Conservation (phyloP, 129 eudicot genomes). For the Flaveria ramosissima region DNA sequence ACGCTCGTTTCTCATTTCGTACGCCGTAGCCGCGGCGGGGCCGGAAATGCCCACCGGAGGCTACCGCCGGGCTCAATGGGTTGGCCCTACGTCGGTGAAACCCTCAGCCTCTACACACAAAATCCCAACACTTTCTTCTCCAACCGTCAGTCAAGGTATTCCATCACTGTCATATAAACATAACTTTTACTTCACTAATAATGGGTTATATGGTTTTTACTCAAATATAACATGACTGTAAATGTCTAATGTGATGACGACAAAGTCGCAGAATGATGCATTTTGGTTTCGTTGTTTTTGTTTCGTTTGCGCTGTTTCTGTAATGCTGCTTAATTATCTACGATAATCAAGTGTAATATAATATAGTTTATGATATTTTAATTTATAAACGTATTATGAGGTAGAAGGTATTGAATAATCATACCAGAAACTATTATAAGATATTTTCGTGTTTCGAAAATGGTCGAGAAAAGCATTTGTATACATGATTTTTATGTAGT, state of each 20-base stretch:
- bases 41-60: conserved; percentile 18
- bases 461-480: too few species aligned
- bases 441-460: too few species aligned
- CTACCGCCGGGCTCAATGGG: conserved; percentile 96
- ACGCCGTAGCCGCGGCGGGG: not conserved
- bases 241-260: not conserved
- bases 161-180: too few species aligned
- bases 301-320: too few species aligned
- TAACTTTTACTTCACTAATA: not conserved
- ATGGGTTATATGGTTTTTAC: not conserved
- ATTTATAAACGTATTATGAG: too few species aligned
- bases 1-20: conserved; percentile 13
- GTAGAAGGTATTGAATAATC: too few species aligned
- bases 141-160: conserved; percentile 55
- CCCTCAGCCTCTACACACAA: conserved; percentile 75
- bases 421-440: too few species aligned
- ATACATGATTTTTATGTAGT: too few species aligned
- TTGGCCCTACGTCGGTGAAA: conserved; percentile 93
- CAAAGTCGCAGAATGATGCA: not conserved
- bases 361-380: too few species aligned
- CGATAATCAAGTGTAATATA: too few species aligned
- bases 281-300: not conserved
- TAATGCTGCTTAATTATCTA: too few species aligned
- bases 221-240: not conserved
- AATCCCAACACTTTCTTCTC: conserved; percentile 85